Evolutionary conservation across 164 flowering plant species (phyloP).

Genomic region (Pachysandra terminalis): DNA sequence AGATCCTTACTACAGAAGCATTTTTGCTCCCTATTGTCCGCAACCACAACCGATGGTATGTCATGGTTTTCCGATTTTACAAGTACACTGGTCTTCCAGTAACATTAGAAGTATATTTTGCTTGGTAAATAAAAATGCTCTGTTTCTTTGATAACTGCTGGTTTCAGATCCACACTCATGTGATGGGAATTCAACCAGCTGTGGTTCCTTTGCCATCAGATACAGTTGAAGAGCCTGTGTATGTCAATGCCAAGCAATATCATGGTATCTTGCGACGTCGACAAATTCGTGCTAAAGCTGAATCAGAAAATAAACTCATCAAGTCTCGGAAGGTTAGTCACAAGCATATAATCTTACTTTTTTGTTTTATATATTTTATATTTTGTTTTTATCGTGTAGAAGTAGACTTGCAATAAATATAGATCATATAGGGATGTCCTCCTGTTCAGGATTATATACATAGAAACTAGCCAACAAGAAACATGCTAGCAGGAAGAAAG

Average conservation of each 20-base stretch:
- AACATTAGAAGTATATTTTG: background rate
- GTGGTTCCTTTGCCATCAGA: constrained; percentile 51
- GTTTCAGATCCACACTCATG: constrained; percentile 35
- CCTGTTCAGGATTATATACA: too few species aligned
- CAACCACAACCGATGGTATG: constrained; percentile 58
- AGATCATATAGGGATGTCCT: too few species aligned
- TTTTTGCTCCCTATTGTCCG: constrained; percentile 63
- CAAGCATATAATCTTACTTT: background rate
- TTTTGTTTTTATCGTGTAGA: too few species aligned
- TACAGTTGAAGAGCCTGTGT: constrained; percentile 58
- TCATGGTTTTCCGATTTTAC: background rate
- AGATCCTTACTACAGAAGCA: constrained; percentile 68
- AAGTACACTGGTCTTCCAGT: background rate
- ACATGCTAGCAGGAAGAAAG: too few species aligned
- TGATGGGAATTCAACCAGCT: constrained; percentile 38
- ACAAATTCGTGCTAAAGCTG: constrained; percentile 52
- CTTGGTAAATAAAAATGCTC: background rate
- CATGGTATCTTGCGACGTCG: constrained; percentile 55
- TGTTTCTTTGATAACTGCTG: background rate
- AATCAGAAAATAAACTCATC: constrained; percentile 41
- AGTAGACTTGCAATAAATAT: too few species aligned
- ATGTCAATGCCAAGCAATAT: constrained; percentile 60
- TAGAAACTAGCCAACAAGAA: too few species aligned
- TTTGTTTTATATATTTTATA: too few species aligned
- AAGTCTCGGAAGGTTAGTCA: constrained; percentile 44